Conservation (phyloP, 129 eudicot species). For the Erigeron canadensis region DNA sequence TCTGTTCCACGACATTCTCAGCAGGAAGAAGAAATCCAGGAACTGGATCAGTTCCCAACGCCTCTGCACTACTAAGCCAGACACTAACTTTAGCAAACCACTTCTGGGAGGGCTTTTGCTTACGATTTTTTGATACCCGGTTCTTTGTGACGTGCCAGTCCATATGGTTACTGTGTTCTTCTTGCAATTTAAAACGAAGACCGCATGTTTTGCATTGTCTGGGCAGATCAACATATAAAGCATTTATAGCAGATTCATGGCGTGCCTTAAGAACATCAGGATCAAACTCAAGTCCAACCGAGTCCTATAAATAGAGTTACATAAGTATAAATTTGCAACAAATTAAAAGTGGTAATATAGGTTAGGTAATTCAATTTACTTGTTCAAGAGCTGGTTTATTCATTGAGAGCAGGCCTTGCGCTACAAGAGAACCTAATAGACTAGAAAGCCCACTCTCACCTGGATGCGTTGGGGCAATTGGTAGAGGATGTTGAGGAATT, state of each 20-base stretch:
- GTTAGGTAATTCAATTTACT: slow-evolving; percentile 39
- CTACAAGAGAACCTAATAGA: slow-evolving; percentile 63
- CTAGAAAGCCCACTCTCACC: slow-evolving; percentile 59
- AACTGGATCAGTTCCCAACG: slow-evolving; percentile 63
- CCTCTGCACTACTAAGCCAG: slow-evolving; percentile 93
- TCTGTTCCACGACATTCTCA: slow-evolving; percentile 54
- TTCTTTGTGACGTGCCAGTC: slow-evolving; percentile 98
- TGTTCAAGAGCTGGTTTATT: slow-evolving; percentile 52
- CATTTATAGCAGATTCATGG: slow-evolving; percentile 68
- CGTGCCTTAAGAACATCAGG: slow-evolving; percentile 79
- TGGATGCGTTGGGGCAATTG: slow-evolving; percentile 40
- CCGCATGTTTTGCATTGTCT: slow-evolving; percentile 95
- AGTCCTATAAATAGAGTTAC: slow-evolving; percentile 48
- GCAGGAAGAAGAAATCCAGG: slow-evolving; percentile 70
- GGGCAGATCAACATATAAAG: slow-evolving; percentile 75
- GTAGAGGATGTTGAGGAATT: slow-evolving; percentile 41
- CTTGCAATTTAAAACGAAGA: slow-evolving; percentile 81
- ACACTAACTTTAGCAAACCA: slow-evolving; percentile 76
- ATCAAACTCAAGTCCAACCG: slow-evolving; percentile 78
- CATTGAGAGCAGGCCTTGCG: slow-evolving; percentile 78
- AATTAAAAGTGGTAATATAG: slow-evolving; percentile 3
- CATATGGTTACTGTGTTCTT: slow-evolving; percentile 94
- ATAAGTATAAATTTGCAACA: slow-evolving; percentile 4
- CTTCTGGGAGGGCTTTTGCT: slow-evolving; percentile 86
- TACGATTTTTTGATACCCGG: slow-evolving; percentile 66